These are phyloP conservation scores for Colletotrichum somersetense DNA, from an alignment of 2,329 filamentous ascomycete species.

Conservation along the genomic window DNA sequence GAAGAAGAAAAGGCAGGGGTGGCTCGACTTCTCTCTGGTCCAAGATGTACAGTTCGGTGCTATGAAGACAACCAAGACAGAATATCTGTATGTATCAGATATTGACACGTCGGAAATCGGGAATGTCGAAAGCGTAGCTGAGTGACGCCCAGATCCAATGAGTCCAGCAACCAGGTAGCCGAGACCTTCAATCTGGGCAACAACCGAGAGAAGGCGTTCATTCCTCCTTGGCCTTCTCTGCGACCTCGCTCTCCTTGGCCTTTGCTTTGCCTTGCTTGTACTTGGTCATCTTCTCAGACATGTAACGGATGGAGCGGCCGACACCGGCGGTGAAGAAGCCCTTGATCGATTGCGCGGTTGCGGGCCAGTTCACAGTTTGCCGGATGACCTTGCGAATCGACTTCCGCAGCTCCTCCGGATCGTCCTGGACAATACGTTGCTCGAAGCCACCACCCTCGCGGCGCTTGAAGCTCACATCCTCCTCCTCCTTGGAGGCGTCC, in stretches of 20 bases:
- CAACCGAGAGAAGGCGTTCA: not conserved
- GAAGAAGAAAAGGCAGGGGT: not conserved
- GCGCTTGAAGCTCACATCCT: slow-evolving; percentile 74
- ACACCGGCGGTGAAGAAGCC: slow-evolving; percentile 84
- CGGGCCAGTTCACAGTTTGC: slow-evolving; percentile 93
- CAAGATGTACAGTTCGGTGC: slow-evolving; percentile 20
- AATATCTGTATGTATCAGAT: slow-evolving; percentile 15
- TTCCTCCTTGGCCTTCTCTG: slow-evolving; percentile 16
- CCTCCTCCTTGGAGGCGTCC: slow-evolving; percentile 78
- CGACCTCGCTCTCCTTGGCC: slow-evolving; percentile 41
- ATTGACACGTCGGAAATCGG: slow-evolving; percentile 8
- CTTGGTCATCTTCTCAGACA: slow-evolving; percentile 84
- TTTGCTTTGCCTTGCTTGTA: slow-evolving; percentile 61
- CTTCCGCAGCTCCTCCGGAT: slow-evolving; percentile 73
- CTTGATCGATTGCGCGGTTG: slow-evolving; percentile 88
- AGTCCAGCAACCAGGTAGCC: too few species aligned
- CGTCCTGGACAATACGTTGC: slow-evolving; percentile 80
- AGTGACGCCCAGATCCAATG: not conserved
- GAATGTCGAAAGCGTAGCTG: slow-evolving; percentile 2
- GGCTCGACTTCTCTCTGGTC: not conserved
- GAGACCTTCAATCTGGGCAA: not conserved
- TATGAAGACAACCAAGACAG: not conserved
- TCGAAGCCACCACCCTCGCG: slow-evolving; percentile 89
- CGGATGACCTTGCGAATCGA: slow-evolving; percentile 83
- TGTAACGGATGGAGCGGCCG: slow-evolving; percentile 77